Evolutionary conservation across 768 basidiomycete genomes (phyloP), one percentile per base, ranked within the genome.

Genomic region (Solioccasus polychromus): DNA sequence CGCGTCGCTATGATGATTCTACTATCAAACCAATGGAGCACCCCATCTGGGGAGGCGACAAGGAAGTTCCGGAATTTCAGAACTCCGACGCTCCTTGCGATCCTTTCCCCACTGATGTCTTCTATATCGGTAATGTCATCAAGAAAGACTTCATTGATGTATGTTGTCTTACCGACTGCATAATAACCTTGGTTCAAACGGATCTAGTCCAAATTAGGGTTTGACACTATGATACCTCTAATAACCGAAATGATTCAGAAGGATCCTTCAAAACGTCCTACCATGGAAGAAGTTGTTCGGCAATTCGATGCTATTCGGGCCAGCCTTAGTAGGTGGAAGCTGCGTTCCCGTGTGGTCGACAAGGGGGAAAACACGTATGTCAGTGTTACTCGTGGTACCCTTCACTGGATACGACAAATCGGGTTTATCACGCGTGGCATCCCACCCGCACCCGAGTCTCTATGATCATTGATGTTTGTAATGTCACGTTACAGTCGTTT

Each of bases 31-130:
- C 70, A 0, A 47, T 54, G 2, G 68, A 63, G 29, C 38, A 47
- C 2, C 61, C 67, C 0, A 58, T 71, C 8, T 49, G 50, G 7
- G 75, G 74, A 1, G 73, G 64, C 2, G 75, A 80, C 50, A 66
- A 66, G 42, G 59, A 69, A 1, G 67, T 65, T 0, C 74, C 74
- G 0, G 72, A 74, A 35, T 67, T 64, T 44, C 54, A 63, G 12
- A 50, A 54, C 2, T 52, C 40, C 6, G 15, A 44, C 1, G 22
- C 43, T 1, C 62, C 56, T 1, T 60, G 60, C 17, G 53, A 76
- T 48, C 71, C 72, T 1, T 77, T 76, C 43, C 60, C 67, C 1
- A 68, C 68, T 0, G 76, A 77, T 23, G 60, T 78, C 3, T 77
- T 72, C 47, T 68, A 68, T 39, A 47, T 74, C 2, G 73, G 73